Base-by-base conservation (phyloP, 768 basidiomycete genomes). In the Podaxis mareebaensis region DNA sequence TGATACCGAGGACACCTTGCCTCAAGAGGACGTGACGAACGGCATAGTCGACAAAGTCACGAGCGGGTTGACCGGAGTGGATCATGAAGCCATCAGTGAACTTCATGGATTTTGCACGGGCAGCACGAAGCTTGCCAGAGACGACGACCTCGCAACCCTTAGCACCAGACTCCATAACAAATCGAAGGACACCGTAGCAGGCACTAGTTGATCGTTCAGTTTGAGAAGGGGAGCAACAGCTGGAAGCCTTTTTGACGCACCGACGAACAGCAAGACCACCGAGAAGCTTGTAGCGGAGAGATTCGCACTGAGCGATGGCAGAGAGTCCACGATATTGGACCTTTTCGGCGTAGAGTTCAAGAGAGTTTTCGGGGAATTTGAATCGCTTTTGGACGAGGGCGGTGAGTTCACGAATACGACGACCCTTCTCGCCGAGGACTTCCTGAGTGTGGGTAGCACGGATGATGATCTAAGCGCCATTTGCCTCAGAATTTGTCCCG, bases 31-130 rank as follows among this genome's bases (percentile, higher is more conserved):
- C 97, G 83, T 99, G 97, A 69, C 97, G 88, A 71, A 98, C 96
- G 64, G 97, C 97, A 70, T 93, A 86, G 82, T 99, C 96, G 66
- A 99, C 95, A 72, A 96, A 99, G 76, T 99, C 97, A 60, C 89
- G 83, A 54, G 89, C 90, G 69, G 97, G 97, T 81, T 99, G 97
- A 87, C 96, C 96, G 67, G 96, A 97, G 85, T 95, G 93, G 73
- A 95, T 93, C 93, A 95, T 95, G 90, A 98, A 98, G 60, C 97
- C 97, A 73, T 99, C 97, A 74, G 96, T 98, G 83, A 99, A 99
- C 81, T 99, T 99, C 97, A 99, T 99, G 20, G 95, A 93, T 82
- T 99, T 99, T 73, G 97, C 97, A 85, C 96, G 95, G 68, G 97
- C 97, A 68, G 96, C 97, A 76, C 97, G 95, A 74, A 99, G 94